Conservation (phyloP, 2,329 filamentous ascomycete species). For the Ophiostoma sp. region DNA sequence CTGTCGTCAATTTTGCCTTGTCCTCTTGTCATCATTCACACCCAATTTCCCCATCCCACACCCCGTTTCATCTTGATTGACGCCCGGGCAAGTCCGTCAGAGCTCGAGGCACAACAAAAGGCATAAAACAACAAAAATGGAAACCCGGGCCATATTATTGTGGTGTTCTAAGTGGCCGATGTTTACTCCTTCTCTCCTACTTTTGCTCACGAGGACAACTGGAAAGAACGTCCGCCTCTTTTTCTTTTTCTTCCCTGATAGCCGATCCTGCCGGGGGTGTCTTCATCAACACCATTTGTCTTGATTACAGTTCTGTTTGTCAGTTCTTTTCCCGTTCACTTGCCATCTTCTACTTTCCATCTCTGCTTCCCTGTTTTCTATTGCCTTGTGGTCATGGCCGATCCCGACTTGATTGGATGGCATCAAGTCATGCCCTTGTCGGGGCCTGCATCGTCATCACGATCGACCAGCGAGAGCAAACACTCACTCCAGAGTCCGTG, state of each 20-base stretch:
- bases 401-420: background rate
- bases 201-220: slow-evolving; percentile 12
- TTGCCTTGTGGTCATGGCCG: background rate
- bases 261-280: background rate
- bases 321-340: background rate
- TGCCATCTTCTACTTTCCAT: background rate
- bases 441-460: background rate
- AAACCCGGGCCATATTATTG: background rate
- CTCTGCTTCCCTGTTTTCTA: background rate
- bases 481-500: too few species aligned
- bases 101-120: background rate
- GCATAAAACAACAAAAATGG: background rate
- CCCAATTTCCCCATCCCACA: background rate
- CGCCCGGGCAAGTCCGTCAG: background rate
- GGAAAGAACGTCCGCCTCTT: too few species aligned
- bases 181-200: background rate
- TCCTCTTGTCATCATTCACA: background rate
- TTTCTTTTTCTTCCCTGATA: background rate
- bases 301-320: background rate
- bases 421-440: background rate
- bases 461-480: background rate
- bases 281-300: background rate
- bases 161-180: background rate
- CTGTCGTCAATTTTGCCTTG: background rate
- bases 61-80: slow-evolving; percentile 16